phyloP scores from a whole-genome alignment of 1,139 yeast genomes.

The Saccharomyces pastorianus region DNA sequence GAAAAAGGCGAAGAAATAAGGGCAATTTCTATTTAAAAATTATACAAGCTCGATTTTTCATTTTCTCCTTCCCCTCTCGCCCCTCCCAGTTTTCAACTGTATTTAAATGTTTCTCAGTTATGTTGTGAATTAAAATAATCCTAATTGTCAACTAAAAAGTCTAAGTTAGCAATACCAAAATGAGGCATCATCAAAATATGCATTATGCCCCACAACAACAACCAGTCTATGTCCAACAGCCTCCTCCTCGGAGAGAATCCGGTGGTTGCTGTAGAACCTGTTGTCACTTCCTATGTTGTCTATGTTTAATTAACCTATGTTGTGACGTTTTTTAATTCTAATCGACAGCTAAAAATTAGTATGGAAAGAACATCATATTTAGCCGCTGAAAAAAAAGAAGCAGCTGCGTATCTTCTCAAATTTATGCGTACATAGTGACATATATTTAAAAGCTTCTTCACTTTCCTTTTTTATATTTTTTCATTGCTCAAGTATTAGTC shows the following conservation, averaged over 20 bases:
- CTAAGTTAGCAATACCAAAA: neutral
- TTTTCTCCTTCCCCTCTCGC: neutral
- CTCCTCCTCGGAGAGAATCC: slow-evolving; percentile 4
- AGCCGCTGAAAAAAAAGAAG: neutral
- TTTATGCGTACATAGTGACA: neutral
- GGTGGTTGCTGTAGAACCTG: slow-evolving; percentile 6
- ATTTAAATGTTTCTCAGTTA: neutral
- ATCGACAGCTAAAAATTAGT: neutral
- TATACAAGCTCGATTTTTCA: neutral
- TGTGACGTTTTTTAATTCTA: neutral
- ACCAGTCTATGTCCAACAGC: slow-evolving; percentile 12
- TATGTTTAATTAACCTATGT: slow-evolving; percentile 5
- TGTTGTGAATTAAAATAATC: no score
- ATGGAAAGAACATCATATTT: neutral
- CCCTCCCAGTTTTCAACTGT: neutral
- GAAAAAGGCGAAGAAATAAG: neutral
- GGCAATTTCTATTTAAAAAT: neutral
- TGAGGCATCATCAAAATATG: slow-evolving; percentile 2
- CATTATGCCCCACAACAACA: slow-evolving; percentile 2
- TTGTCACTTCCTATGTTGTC: slow-evolving; percentile 8
- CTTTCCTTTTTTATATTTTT: neutral
- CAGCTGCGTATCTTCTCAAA: neutral
- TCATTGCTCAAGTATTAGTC: neutral
- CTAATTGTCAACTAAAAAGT: neutral
- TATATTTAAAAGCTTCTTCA: neutral